A percentile compares a stretch with the other conserved stretches of the same genome.
Evolutionary conservation across 768 basidiomycete species (phyloP).

Genomic region (Mrakia frigida): DNA sequence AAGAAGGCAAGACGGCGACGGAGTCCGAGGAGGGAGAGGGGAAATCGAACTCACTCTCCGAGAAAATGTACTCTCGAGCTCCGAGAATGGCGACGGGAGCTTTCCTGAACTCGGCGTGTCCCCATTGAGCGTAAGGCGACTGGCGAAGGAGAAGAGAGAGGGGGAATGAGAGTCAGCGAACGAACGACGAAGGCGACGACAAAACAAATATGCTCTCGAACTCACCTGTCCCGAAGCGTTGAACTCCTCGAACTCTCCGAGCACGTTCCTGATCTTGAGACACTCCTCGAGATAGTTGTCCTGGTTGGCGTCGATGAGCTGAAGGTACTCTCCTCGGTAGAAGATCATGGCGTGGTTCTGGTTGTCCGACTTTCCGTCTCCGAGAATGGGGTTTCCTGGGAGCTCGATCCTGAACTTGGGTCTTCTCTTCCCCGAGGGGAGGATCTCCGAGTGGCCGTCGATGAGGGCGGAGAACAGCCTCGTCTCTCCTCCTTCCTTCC

Average conservation of each 20-base stretch:
- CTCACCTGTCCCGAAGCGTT: slow-evolving; percentile 56
- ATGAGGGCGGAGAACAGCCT: slow-evolving; percentile 93
- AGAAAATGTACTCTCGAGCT: slow-evolving; percentile 99
- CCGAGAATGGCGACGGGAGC: slow-evolving; percentile 95
- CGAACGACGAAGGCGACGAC: too few relatives aligned
- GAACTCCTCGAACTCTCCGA: slow-evolving; percentile 96
- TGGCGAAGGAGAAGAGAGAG: background rate
- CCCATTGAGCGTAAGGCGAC: slow-evolving; percentile 87
- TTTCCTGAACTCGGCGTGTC: slow-evolving; percentile 77
- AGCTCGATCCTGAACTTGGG: slow-evolving; percentile 99
- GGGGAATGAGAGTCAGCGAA: background rate
- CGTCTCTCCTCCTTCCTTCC: slow-evolving; percentile 91
- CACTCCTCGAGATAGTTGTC: slow-evolving; percentile 99
- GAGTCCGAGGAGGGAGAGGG: background rate
- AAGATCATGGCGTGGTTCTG: slow-evolving; percentile 99
- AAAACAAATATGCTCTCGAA: background rate
- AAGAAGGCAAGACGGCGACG: too few relatives aligned
- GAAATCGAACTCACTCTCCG: slow-evolving; percentile 57
- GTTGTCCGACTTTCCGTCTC: slow-evolving; percentile 98
- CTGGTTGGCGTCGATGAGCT: slow-evolving; percentile 99
- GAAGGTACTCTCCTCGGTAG: slow-evolving; percentile 97
- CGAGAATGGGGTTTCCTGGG: slow-evolving; percentile 97
- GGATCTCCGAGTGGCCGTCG: slow-evolving; percentile 95
- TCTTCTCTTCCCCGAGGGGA: slow-evolving; percentile 75
- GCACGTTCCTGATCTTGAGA: slow-evolving; percentile 94